These are phyloP conservation scores for Dentipellis sp. DNA, from an alignment of 768 basidiomycete species.

Conservation along the genomic window DNA sequence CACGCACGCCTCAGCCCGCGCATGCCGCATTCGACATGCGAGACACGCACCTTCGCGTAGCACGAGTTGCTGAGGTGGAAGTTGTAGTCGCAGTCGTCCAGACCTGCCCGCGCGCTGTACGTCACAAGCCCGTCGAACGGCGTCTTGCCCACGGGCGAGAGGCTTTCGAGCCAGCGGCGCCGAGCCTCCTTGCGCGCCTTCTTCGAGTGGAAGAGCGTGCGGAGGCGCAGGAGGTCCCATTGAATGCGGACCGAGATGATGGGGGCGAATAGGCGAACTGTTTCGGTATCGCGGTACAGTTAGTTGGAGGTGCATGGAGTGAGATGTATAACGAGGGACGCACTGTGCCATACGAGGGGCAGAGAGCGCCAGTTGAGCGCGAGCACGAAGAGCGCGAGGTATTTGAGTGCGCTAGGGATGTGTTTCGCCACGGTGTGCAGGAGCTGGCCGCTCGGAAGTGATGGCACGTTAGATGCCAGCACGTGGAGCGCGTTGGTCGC, in stretches of 20 bases:
- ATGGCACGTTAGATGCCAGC: not conserved
- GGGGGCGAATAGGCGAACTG: slow-evolving; percentile 8
- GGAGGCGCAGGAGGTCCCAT: slow-evolving; percentile 1
- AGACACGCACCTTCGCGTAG: slow-evolving; percentile 53
- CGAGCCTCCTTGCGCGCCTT: not conserved
- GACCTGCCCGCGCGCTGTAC: slow-evolving; percentile 14
- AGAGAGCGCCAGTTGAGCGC: slow-evolving; percentile 2
- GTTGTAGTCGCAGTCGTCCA: slow-evolving; percentile 57
- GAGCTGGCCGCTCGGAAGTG: not conserved
- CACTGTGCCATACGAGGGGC: slow-evolving; percentile 14
- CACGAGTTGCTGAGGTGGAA: slow-evolving; percentile 74
- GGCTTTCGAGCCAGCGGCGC: slow-evolving; percentile 4
- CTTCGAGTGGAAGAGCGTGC: slow-evolving; percentile 2
- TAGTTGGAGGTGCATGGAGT: not conserved
- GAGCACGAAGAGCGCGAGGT: slow-evolving; percentile 1
- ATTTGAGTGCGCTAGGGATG: slow-evolving; percentile 4
- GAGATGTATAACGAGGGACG: not conserved
- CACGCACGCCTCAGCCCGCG: not conserved
- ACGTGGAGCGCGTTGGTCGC: no score
- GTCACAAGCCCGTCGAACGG: slow-evolving; percentile 16
- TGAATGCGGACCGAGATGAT: slow-evolving; percentile 1
- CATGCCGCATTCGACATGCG: not conserved
- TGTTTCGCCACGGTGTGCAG: not conserved
- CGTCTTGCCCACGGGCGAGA: slow-evolving; percentile 14
- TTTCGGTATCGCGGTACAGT: not conserved